phyloP scores from a whole-genome alignment of 2,329 filamentous ascomycete genomes.

The Chaetomiaceae sp. region DNA sequence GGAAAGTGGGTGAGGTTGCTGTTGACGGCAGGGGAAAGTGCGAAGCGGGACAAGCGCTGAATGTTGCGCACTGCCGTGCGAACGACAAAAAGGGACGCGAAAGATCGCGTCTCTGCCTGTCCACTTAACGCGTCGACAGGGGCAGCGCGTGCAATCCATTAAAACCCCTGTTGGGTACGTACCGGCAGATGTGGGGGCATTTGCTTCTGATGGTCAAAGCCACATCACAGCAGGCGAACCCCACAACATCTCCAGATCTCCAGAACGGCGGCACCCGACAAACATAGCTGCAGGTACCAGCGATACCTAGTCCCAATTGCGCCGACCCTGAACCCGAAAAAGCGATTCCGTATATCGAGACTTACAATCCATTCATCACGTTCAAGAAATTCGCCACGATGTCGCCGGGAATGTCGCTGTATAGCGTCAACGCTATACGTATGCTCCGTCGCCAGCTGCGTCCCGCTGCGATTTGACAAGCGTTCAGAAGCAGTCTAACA shows the following conservation, averaged over 20 bases:
- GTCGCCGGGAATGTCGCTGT: slow-evolving; percentile 69
- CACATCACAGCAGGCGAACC: slow-evolving; percentile 21
- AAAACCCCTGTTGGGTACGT: slow-evolving; percentile 19
- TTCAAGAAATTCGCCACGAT: slow-evolving; percentile 38
- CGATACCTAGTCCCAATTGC: slow-evolving; percentile 10
- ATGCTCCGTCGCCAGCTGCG: slow-evolving; percentile 4
- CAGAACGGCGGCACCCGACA: background rate
- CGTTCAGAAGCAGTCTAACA: slow-evolving; percentile 12
- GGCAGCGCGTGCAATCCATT: slow-evolving; percentile 14
- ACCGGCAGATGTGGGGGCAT: slow-evolving; percentile 17
- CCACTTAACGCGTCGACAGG: slow-evolving; percentile 23
- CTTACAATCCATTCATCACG: slow-evolving; percentile 11
- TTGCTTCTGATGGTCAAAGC: slow-evolving; percentile 11
- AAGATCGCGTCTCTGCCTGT: slow-evolving; percentile 15
- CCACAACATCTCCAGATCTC: slow-evolving; percentile 14
- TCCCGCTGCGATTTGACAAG: background rate
- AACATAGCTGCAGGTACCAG: slow-evolving; percentile 1
- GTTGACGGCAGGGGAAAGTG: background rate
- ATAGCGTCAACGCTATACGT: slow-evolving; percentile 65
- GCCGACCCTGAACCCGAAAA: background rate
- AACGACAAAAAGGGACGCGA: slow-evolving; percentile 19
- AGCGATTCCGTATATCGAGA: too few relatives aligned
- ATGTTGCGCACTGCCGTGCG: background rate
- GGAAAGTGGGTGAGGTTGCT: background rate
- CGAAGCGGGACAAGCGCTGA: slow-evolving; percentile 5